These are phyloP conservation scores for Phoenix dactylifera DNA, from an alignment of 176 grass and related monocot genomes.

Conservation along the genomic window DNA sequence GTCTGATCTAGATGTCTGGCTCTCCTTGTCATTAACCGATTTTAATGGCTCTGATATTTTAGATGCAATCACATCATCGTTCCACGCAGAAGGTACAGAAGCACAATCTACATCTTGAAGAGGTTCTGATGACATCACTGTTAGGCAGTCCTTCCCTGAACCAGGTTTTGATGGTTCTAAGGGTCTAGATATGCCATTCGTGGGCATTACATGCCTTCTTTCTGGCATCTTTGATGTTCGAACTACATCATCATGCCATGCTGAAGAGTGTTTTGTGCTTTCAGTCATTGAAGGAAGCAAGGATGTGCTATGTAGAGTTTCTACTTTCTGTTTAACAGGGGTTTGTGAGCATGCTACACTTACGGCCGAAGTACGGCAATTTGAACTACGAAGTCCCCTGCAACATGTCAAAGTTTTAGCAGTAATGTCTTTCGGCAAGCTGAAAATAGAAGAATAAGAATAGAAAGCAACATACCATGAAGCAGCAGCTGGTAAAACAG, in stretches of 20 bases:
- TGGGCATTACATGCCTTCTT: constrained; percentile 28
- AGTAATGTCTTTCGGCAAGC: constrained; percentile 6
- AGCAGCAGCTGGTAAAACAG: constrained; percentile 50
- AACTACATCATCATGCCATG: constrained; percentile 72
- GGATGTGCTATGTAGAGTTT: constrained; percentile 28
- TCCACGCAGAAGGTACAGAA: constrained; percentile 78
- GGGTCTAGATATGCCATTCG: constrained; percentile 35
- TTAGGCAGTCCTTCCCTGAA: constrained; percentile 33
- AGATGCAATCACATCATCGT: constrained; percentile 47
- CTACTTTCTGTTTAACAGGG: constrained; percentile 51
- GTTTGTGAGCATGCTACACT: constrained; percentile 38
- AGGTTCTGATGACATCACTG: constrained; percentile 21
- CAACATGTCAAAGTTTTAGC: constrained; percentile 20
- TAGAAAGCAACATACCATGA: constrained; percentile 50
- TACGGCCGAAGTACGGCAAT: constrained; percentile 23
- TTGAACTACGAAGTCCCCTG: constrained; percentile 70
- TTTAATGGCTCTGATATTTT: constrained; percentile 25
- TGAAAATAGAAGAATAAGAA: constrained; percentile 6
- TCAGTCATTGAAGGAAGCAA: constrained; percentile 27
- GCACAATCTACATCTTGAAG: constrained; percentile 44
- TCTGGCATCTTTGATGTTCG: constrained; percentile 29
- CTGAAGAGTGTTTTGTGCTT: constrained; percentile 47
- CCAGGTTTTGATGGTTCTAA: constrained; percentile 43
- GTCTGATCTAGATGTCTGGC: constrained; percentile 9
- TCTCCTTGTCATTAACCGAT: constrained; percentile 3